Base-by-base conservation (phyloP, 116 monocot genomes). In the Trichopus zeylanicus region DNA sequence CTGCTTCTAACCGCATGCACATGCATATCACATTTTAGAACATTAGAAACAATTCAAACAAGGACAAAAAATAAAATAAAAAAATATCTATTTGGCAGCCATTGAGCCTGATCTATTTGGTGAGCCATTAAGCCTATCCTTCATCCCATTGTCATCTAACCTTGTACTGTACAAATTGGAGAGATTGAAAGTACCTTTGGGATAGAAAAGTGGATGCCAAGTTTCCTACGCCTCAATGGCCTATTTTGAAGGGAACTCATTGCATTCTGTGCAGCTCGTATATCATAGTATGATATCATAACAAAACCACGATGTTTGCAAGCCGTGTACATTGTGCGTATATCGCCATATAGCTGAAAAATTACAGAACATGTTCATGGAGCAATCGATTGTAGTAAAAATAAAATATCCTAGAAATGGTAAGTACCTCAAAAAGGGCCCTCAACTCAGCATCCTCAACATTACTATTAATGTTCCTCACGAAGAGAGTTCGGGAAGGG, bases 271-370 rank as follows among this genome's bases (percentile, higher is more conserved):
- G 93, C 82, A 64, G 93, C 74, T 59, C 93, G 73, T 75, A 88
- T 80, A 49, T 93, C 93, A 73, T 85, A 93, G 59, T 93, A 93
- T 46, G 93, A 88, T 47, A 93, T 73, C 75, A 85, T 77, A 63
- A 93, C 78, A 78, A 85, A 82, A 29, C 93, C 93, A 54, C 68
- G 93, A 78, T 85, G 76, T 67, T 93, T 93, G 70, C 80, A 80
- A 26, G 79, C 67, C 32, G 93, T 80, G 53, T 88, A 78, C n/a
- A 93, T 82, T 31, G 53, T 67, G n/a, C 63, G 75, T 49, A 93
- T 73, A 30, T 88, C 88, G 3, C 93, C 93, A 71, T 75, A 85
- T 85, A 80, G 74, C 93, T 93, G 69, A 60, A 70, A 42, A 54
- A 29, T 51, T 15, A 62, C 1, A 39, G 3, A 71, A 42, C 42